Base-by-base conservation (phyloP, 1,284 basidiomycete species). In the Baeospora myosura region DNA sequence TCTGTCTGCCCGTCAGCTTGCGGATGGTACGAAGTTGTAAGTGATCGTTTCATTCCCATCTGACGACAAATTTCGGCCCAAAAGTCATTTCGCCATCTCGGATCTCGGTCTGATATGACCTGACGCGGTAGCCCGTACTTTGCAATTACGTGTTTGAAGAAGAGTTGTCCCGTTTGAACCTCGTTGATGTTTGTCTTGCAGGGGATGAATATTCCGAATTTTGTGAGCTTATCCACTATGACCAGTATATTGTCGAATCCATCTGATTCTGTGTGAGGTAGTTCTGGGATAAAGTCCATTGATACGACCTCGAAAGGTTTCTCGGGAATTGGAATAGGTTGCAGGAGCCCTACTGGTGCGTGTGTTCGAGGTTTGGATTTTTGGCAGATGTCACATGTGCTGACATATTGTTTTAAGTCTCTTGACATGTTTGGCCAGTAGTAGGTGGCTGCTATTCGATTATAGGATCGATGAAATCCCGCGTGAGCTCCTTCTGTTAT, bases 121-220 rank as follows among this genome's bases (percentile, higher is more conserved):
- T 49, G 44, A 8, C 42, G 24, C 1, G 59, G 59, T 8, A 58
- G 8, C 6, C 60, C 58, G 44, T 46, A 54, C 3, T 37, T 32
- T 28, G 41, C 26, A 44, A 21, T 52, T 5, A 44, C 39, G 32
- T 53, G 40, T 52, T 65, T 31, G 28, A 59, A 36, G 20, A 62
- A 49, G 1, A 62, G 32, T 14, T 41, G 5, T 0, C 55, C 56
- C 2, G 43, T 51, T 23, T 47, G 49, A 35, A 46, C 40, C 2
- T 49, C 44, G 1, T 40, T 49, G 0, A 60, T 43, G 3, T 29
- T 35, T 14, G 53, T 61, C 0, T 39, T 44, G 4, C 55, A 57
- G 0, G 63, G 61, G 0, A 66, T 57, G 38, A 72, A 62, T 29
- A 62, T 49, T 2, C 59, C 57, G 47, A 56, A 55, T 49, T 76